Evolutionary conservation across 1,284 basidiomycete species (phyloP), one percentile per base, ranked within the genome.

Genomic region (Sutorius eximius): DNA sequence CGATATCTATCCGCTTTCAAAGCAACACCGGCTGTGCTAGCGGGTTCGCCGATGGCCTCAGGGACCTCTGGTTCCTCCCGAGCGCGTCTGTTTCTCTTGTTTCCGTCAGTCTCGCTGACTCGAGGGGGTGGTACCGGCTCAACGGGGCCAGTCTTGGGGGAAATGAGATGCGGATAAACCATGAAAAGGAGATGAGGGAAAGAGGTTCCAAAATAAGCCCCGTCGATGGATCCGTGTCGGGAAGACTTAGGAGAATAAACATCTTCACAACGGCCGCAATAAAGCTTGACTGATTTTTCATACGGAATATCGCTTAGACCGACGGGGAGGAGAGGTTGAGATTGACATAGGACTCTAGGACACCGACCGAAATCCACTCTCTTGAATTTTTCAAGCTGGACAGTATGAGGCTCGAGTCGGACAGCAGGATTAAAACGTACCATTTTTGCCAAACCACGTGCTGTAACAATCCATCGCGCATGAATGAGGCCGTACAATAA

Each of bases 111-210:
- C 40, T 76, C 74, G 41, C 61, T 61, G 52, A 47, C 53, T 20
- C 65, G 61, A 32, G 62, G 56, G 2, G 58, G 64, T 13, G 68
- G 67, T 0, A 64, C 68, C 6, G 79, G 61, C 34, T 85, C 83
- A 22, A 82, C 78, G 13, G 84, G 80, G 3, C 86, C 86, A 40
- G 78, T 82, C 73, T 97, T 98, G 29, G 86, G 81, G 11, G 95
- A 91, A 47, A 95, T 89, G 64, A 96, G 85, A 52, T 87, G 85
- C 0, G 95, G 94, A 71, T 97, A 96, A 41, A 95, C 93, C 77
- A 98, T 91, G 77, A 95, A 95, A 44, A 98, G 79, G 62, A 98
- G 87, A 71, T 97, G 95, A 0, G 94, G 93, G 76, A 98, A 98
- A 1, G 93, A 96, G 0, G 93, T 95, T 56, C 95, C 95, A 65